Evolutionary conservation across 164 flowering plant genomes (phyloP), one percentile per base, ranked within the genome.

Genomic region (Magnolia changhungtana): DNA sequence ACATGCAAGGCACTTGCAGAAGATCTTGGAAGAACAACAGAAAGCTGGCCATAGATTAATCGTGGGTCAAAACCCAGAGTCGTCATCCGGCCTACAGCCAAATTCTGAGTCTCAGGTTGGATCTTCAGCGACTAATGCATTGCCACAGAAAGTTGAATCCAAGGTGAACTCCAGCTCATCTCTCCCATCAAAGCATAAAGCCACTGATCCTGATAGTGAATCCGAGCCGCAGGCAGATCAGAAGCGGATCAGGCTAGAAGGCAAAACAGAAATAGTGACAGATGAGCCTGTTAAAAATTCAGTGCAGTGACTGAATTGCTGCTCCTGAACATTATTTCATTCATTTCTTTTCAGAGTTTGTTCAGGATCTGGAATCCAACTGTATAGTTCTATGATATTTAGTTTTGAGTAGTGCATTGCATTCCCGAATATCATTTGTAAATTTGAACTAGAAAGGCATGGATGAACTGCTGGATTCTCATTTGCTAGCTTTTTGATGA

Each of bases 11-110:
- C 85, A 84, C 83, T 75, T 88, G 83, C 85, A 86, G 50, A 87
- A 84, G 85, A 88, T 88, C 72, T 71, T 88, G 78, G 88, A 87
- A 73, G 89, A 88, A 66, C 91, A 88, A 61, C 83, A 84, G 80
- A 88, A 85, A 75, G 88, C 87, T 72, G 84, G 87, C 71, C 74
- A 58, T 37, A 74, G 71, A 67, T 78, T 84, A 18, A 64, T 82
- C n/a, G 66, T 83, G 23, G 24, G 81, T 71, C 67, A 24, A 63
- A 76, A 65, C 72, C 50, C 50, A 78, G 69, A 83, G 14, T 75
- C 86, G 7, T 21, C 79, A 51, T 77, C 69, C 37, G 70, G 23
- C 71, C 67, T 75, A 13, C 14, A 64, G 67, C 72, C 78, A 76
- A 83, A 75, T 29, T 63, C 76, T 1, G 84, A 80, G 51, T 11